Conservation (phyloP, 208 protist species). For the Trypanosoma avium region DNA sequence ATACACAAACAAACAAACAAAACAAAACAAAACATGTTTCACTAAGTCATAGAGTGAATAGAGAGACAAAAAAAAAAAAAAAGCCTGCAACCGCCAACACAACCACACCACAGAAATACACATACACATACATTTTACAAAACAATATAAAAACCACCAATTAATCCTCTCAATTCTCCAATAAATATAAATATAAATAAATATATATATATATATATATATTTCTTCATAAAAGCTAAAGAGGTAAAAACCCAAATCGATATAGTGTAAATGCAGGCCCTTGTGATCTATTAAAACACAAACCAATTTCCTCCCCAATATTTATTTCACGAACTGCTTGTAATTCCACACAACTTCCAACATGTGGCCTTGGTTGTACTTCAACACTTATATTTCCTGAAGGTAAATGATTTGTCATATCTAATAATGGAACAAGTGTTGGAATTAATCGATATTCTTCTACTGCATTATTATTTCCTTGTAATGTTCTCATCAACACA, state of each 20-base stretch:
- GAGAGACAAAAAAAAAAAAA: too few relatives aligned
- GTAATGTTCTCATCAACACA: constrained; percentile 29
- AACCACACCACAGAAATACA: too few relatives aligned
- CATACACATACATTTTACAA: constrained; percentile 5
- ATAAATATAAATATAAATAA: constrained; percentile 1
- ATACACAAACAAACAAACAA: too few relatives aligned
- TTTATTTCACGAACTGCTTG: constrained; percentile 64
- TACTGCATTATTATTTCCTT: constrained; percentile 35
- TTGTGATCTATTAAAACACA: constrained; percentile 73
- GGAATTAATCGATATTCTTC: constrained; percentile 70
- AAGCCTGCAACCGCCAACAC: too few relatives aligned
- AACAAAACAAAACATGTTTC: background rate
- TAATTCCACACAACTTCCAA: constrained; percentile 69
- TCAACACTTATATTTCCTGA: constrained; percentile 73
- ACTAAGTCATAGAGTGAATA: too few relatives aligned
- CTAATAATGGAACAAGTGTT: constrained; percentile 70
- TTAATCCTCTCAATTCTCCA: too few relatives aligned
- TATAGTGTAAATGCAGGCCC: constrained; percentile 66
- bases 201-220: constrained; percentile 14
- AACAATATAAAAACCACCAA: too few relatives aligned
- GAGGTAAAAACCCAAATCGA: constrained; percentile 80
- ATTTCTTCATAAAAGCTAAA: constrained; percentile 22
- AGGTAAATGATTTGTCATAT: constrained; percentile 66
- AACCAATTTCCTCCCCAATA: constrained; percentile 66
- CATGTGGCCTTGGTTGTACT: constrained; percentile 39